phyloP scores from a whole-genome alignment of 306 rosid species.

The Castanopsis chinensis region DNA sequence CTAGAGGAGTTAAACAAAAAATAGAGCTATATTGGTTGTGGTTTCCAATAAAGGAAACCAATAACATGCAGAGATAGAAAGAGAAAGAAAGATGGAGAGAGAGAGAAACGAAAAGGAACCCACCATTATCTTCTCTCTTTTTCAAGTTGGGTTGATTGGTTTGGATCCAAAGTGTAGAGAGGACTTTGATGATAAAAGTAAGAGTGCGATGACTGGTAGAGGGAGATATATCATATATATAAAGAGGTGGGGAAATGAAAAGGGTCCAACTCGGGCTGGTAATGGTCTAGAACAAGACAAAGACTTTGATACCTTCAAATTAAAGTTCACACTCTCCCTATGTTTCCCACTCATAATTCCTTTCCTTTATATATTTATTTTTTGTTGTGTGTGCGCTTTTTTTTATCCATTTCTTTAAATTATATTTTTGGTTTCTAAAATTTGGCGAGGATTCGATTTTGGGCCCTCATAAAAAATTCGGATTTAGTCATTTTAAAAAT shows the following conservation, averaged over 20 bases:
- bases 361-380: not conserved
- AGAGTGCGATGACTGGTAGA: constrained; percentile 17
- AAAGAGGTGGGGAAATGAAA: constrained; percentile 29
- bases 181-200: constrained; percentile 24
- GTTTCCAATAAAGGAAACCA: not conserved
- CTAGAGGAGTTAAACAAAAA: not conserved
- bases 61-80: not conserved
- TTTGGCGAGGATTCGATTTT: too few species aligned
- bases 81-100: not conserved
- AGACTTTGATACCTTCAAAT: constrained; percentile 30
- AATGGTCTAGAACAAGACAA: constrained; percentile 41
- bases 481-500: too few species aligned
- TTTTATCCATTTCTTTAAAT: not conserved
- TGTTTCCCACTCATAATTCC: not conserved
- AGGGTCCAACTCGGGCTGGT: constrained; percentile 18
- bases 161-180: constrained; percentile 30
- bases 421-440: not conserved
- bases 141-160: constrained; percentile 24
- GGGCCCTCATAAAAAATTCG: too few species aligned
- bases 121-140: constrained; percentile 38
- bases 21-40: not conserved
- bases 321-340: not conserved
- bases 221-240: constrained; percentile 30
- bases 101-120: constrained; percentile 14
- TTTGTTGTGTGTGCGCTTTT: not conserved